Evolutionary conservation across 352 stramenopile species (phyloP).

Genomic region (Phytophthora rubi): DNA sequence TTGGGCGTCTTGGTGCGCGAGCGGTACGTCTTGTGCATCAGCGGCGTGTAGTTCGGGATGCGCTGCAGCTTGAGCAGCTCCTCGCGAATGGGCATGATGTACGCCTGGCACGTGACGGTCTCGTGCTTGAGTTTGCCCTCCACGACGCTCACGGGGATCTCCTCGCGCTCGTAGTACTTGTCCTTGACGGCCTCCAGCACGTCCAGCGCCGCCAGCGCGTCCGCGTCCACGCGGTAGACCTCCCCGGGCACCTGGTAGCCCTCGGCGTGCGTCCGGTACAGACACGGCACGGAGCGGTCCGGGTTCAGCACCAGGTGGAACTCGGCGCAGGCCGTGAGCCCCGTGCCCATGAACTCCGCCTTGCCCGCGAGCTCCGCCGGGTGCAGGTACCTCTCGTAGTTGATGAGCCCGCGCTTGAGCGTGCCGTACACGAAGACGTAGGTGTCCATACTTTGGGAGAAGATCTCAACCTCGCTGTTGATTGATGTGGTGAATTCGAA

Average conservation of each 20-base stretch:
- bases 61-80: constrained; percentile 56
- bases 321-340: constrained; percentile 44
- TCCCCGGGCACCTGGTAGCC: constrained; percentile 63
- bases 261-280: constrained; percentile 49
- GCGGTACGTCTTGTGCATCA: constrained; percentile 56
- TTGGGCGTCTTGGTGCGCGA: constrained; percentile 49
- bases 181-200: constrained; percentile 78
- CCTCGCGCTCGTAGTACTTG: constrained; percentile 70
- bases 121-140: constrained; percentile 48
- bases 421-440: constrained; percentile 83
- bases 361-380: constrained; percentile 53
- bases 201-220: constrained; percentile 62
- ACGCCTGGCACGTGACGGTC: constrained; percentile 51
- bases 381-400: constrained; percentile 75
- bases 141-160: constrained; percentile 62
- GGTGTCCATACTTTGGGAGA: constrained; percentile 35
- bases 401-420: constrained; percentile 74
- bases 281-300: constrained; percentile 64
- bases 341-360: constrained; percentile 55
- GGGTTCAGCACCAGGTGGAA: constrained; percentile 69
- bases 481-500: background rate
- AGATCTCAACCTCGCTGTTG: constrained; percentile 10
- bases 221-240: constrained; percentile 67
- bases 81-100: constrained; percentile 64
- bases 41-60: constrained; percentile 59